A percentile compares a stretch with the other conserved stretches of the same genome.
phyloP scores from a whole-genome alignment of 2,329 filamentous ascomycete genomes.

The Mariannaea sp. region DNA sequence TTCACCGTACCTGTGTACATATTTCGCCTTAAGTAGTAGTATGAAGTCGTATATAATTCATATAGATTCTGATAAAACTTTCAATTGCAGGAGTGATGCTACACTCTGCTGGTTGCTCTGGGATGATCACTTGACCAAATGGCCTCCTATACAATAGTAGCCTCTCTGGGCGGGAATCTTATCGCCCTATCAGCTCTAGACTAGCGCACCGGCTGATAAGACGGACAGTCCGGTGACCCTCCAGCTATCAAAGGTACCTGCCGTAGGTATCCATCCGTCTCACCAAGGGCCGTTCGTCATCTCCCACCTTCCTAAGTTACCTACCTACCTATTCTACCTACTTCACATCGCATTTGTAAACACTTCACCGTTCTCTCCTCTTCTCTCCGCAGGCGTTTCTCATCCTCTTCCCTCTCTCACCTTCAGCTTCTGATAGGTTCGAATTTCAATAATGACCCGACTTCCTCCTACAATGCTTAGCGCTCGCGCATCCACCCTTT shows the following conservation, averaged over 20 bases:
- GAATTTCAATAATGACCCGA: conserved; percentile 47
- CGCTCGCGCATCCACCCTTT: conserved; percentile 50
- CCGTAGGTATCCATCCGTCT: too few relatives aligned
- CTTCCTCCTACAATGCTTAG: conserved; percentile 52
- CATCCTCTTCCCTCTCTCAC: not conserved
- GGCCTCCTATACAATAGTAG: too few relatives aligned
- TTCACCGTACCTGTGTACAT: too few relatives aligned
- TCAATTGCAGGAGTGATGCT: too few relatives aligned
- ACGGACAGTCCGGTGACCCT: conserved; percentile 29
- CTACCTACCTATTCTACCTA: too few relatives aligned
- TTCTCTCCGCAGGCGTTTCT: not conserved
- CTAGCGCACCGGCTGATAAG: not conserved
- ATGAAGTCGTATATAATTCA: too few relatives aligned
- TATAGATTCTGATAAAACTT: too few relatives aligned
- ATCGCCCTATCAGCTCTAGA: not conserved
- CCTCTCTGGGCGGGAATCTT: too few relatives aligned
- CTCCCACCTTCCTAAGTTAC: conserved; percentile 17
- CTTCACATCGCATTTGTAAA: not conserved
- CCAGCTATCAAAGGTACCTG: not conserved
- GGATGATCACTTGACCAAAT: conserved; percentile 6
- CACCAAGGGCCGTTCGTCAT: conserved; percentile 29
- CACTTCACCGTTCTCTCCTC: conserved; percentile 7
- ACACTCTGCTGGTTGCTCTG: too few relatives aligned
- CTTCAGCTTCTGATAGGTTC: conserved; percentile 18
- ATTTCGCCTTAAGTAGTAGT: too few relatives aligned